Base-by-base conservation (phyloP, 2,329 filamentous ascomycete genomes). In the Gliomastix tumulicola region DNA sequence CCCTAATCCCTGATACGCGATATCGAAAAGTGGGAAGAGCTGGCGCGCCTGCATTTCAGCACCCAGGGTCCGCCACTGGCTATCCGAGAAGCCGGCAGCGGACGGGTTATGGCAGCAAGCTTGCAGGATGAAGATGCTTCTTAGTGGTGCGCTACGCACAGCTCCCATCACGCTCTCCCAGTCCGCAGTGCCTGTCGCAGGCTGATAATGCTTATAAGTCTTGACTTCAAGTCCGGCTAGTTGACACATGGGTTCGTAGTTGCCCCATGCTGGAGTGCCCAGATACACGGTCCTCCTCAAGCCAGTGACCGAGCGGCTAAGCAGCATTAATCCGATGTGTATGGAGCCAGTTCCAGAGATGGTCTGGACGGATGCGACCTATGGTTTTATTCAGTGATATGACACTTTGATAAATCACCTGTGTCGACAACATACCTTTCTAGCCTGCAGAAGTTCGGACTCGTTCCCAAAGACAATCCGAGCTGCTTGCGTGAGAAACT, bases 41-140 rank as follows among this genome's bases (percentile, higher is more conserved):
- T 28, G 10, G 13, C 10, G 25, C 16, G 13, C 16, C 25, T 28
- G 13, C 25, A 28, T 28, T 13, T 13, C 16, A 28, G 25, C 4
- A 2, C 48, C 52, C 4, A 62, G 42, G 7, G 38, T 39, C 1
- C 42, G 32, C 57, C 58, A 62, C 41, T 62, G 55, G 20, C 47
- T 38, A 7, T 39, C 39, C 10, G 48, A 54, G 5, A 55, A 42
- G 35, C 62, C 59, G 5, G 49, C 47, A 7, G 54, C 59, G 0
- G 57, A 58, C 3, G 59, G 59, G 36, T 63, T 62, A 36, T 62
- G 56, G 36, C 56, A 59, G 41, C 57, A 60, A 3, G 45, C 57
- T 34, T 62, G 59, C 3, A 63, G 44, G 7, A 59, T 36, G 22
- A 62, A 59, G 13, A 59, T 48, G 41, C 55, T 59, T 12, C 49